These are phyloP conservation scores for Fomes fomentarius DNA, from an alignment of 1,284 basidiomycete species.

Conservation along the genomic window DNA sequence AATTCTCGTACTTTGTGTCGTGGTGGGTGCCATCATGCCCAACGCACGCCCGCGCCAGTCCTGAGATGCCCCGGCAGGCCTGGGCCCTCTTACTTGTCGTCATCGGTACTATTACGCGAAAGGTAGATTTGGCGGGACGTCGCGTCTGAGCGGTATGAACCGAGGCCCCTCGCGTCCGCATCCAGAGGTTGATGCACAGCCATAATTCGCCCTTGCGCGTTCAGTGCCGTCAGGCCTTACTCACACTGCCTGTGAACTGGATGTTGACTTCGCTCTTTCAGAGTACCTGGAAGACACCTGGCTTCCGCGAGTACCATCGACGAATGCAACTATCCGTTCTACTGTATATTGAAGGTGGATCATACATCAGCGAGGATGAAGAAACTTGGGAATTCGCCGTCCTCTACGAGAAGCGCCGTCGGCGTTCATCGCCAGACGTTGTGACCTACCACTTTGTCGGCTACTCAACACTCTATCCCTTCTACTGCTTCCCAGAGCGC, in stretches of 20 bases:
- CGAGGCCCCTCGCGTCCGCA: no score
- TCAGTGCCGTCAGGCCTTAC: no score
- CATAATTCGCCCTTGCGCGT: no score
- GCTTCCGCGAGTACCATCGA: slow-evolving; percentile 92
- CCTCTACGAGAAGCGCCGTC: slow-evolving; percentile 85
- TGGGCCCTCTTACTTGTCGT: background rate
- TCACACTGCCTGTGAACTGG: no score
- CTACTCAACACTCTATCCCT: slow-evolving; percentile 91
- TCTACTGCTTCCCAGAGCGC: slow-evolving; percentile 91
- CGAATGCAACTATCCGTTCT: slow-evolving; percentile 94
- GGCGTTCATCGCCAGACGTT: slow-evolving; percentile 49
- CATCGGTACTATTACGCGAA: background rate
- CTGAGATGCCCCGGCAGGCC: background rate
- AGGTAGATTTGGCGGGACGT: background rate
- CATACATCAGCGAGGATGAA: slow-evolving; percentile 90
- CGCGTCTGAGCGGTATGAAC: slow-evolving; percentile 1
- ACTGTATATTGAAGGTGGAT: slow-evolving; percentile 94
- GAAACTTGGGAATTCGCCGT: slow-evolving; percentile 88
- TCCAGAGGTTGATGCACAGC: no score
- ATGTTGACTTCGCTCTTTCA: slow-evolving; percentile 11
- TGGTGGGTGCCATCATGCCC: background rate
- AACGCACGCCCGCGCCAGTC: no score
- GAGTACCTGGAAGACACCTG: slow-evolving; percentile 87
- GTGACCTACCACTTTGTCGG: slow-evolving; percentile 89
- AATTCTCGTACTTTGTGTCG: background rate